phyloP scores from a whole-genome alignment of 495 filamentous ascomycete species.

The Copromyces sp. region DNA sequence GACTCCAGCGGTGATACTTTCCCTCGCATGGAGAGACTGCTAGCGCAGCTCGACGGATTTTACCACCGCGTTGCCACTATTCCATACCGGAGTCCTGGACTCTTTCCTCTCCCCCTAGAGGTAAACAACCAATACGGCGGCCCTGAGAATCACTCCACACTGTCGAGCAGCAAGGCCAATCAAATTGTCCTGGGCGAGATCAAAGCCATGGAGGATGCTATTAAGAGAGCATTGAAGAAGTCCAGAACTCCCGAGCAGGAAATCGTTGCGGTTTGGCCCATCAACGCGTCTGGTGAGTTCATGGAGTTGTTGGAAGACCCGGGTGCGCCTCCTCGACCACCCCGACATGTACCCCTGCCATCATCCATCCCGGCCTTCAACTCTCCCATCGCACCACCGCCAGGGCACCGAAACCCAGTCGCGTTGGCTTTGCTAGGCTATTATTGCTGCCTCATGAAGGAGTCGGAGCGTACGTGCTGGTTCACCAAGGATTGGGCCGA shows the following conservation, averaged over 20 bases:
- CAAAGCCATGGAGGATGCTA: not conserved
- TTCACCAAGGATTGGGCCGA: slow-evolving; percentile 17
- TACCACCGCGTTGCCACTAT: not conserved
- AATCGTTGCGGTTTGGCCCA: slow-evolving; percentile 17
- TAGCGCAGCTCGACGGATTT: slow-evolving; percentile 4
- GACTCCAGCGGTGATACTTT: not conserved
- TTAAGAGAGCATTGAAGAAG: not conserved
- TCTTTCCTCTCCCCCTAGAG: not conserved
- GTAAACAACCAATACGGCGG: not conserved
- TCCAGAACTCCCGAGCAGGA: slow-evolving; percentile 12
- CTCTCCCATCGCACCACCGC: not conserved
- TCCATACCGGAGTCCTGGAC: not conserved
- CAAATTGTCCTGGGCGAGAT: slow-evolving; percentile 8
- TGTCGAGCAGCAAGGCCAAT: not conserved
- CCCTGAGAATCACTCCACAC: not conserved
- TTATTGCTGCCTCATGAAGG: slow-evolving; percentile 19
- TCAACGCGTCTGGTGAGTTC: slow-evolving; percentile 10
- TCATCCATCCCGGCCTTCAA: not conserved
- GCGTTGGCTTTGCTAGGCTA: slow-evolving; percentile 18
- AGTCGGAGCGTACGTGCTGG: slow-evolving; percentile 15
- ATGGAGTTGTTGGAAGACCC: slow-evolving; percentile 5
- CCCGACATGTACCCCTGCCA: not conserved
- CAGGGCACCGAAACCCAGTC: slow-evolving; percentile 8
- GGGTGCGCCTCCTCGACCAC: not conserved
- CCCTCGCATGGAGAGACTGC: slow-evolving; percentile 1